These are phyloP conservation scores for Pichia sorboxylosa DNA, from an alignment of 1,139 yeast species.

Conservation along the genomic window DNA sequence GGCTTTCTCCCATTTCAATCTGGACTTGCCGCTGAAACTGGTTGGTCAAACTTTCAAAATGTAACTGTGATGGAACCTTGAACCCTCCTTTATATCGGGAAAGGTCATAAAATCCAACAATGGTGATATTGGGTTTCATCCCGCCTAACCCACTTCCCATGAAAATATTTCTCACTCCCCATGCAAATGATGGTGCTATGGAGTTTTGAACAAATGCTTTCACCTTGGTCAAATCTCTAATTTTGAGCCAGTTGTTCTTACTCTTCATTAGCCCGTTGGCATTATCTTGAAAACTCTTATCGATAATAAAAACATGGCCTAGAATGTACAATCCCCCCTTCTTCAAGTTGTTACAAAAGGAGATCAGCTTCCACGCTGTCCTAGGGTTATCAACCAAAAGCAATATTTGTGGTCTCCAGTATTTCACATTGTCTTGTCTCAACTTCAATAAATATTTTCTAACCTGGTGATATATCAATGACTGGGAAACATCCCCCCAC, in stretches of 20 bases:
- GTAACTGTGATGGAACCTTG: slow-evolving; percentile 14
- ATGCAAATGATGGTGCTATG: slow-evolving; percentile 72
- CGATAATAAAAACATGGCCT: slow-evolving; percentile 74
- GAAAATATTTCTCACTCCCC: slow-evolving; percentile 94
- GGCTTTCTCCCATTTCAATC: slow-evolving; percentile 21
- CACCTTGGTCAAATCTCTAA: slow-evolving; percentile 64
- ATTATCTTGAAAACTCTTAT: slow-evolving; percentile 41
- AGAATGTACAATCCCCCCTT: slow-evolving; percentile 87
- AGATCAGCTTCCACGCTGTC: slow-evolving; percentile 80
- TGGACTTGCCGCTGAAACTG: slow-evolving; percentile 19
- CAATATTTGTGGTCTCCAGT: slow-evolving; percentile 93
- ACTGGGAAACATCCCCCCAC: slow-evolving; percentile 96
- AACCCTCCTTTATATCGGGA: slow-evolving; percentile 13
- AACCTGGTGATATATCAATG: slow-evolving; percentile 89
- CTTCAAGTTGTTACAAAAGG: slow-evolving; percentile 88
- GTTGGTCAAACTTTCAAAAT: slow-evolving; percentile 15
- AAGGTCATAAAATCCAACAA: slow-evolving; percentile 73
- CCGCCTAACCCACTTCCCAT: slow-evolving; percentile 94
- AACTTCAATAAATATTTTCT: slow-evolving; percentile 75
- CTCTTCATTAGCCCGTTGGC: slow-evolving; percentile 61
- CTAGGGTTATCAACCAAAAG: slow-evolving; percentile 83
- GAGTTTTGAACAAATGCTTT: slow-evolving; percentile 93
- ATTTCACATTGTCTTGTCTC: slow-evolving; percentile 85
- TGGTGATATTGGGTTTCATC: slow-evolving; percentile 92
- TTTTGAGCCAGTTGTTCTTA: slow-evolving; percentile 68